Evolutionary conservation across 768 basidiomycete genomes (phyloP).

Genomic region (Boletellus ananas): DNA sequence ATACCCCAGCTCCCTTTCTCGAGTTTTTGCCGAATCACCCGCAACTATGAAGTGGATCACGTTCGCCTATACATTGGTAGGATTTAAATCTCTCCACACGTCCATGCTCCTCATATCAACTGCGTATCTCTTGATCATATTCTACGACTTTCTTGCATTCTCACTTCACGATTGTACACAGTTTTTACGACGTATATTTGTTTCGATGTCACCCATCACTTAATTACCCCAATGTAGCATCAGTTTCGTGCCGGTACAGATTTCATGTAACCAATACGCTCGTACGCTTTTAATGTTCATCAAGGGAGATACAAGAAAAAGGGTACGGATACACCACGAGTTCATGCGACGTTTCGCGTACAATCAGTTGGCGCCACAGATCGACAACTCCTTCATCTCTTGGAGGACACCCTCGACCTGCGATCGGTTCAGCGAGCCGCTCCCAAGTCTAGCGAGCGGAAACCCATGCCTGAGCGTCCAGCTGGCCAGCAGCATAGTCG

Average conservation of each 20-base stretch:
- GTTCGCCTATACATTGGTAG: conserved; percentile 19
- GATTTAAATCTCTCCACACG: conserved; percentile 20
- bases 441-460: background rate
- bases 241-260: conserved; percentile 8
- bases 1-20: background rate
- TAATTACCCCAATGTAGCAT: conserved; percentile 22
- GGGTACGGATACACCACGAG: conserved; percentile 7
- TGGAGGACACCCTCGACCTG: conserved; percentile 95
- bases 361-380: conserved; percentile 64
- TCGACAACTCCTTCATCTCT: conserved; percentile 94
- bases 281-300: conserved; percentile 1
- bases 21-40: background rate
- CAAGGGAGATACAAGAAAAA: background rate
- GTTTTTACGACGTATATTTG: conserved; percentile 2
- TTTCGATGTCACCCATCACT: conserved; percentile 2
- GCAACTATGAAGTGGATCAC: conserved; percentile 8
- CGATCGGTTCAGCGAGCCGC: conserved; percentile 1
- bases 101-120: conserved; percentile 9
- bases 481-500: conserved; percentile 94
- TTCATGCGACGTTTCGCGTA: background rate
- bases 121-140: conserved; percentile 14
- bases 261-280: conserved; percentile 11
- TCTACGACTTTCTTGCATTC: conserved; percentile 5
- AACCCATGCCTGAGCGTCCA: conserved; percentile 79
- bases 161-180: conserved; percentile 22